phyloP scores from a whole-genome alignment of 495 filamentous ascomycete species.

The Evansstolkia leycettana region DNA sequence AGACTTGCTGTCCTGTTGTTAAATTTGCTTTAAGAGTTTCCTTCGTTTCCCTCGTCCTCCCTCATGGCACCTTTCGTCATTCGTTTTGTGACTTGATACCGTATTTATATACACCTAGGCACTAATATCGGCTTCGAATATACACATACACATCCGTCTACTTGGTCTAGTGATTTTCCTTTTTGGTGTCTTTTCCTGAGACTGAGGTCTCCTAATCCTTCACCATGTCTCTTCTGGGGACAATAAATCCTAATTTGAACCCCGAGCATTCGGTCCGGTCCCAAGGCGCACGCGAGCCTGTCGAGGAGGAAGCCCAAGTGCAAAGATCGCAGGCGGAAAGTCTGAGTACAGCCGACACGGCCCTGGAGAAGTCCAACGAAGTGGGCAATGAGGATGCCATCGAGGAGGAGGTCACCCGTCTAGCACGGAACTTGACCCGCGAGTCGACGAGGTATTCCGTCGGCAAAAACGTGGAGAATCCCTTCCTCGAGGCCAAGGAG shows the following conservation, averaged over 20 bases:
- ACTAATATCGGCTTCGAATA: too few species aligned
- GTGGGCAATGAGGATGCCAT: slow-evolving; percentile 17
- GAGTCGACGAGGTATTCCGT: slow-evolving; percentile 29
- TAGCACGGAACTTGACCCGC: slow-evolving; percentile 36
- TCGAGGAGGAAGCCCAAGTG: slow-evolving; percentile 1
- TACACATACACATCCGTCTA: too few species aligned
- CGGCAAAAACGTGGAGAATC: slow-evolving; percentile 24
- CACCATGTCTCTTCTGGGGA: slow-evolving; percentile 30
- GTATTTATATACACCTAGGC: background rate
- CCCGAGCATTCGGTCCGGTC: slow-evolving; percentile 8
- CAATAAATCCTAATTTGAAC: slow-evolving; percentile 22
- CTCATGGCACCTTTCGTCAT: too few species aligned
- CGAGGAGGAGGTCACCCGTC: slow-evolving; percentile 28
- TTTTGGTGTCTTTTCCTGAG: too few species aligned
- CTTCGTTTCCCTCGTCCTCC: too few species aligned
- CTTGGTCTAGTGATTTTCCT: too few species aligned
- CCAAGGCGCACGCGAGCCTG: slow-evolving; percentile 3
- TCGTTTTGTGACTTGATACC: too few species aligned
- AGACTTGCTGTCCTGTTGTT: too few species aligned
- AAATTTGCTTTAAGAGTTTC: too few species aligned
- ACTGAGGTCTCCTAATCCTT: background rate
- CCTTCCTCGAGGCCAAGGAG: slow-evolving; percentile 27
- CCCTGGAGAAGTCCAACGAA: slow-evolving; percentile 14
- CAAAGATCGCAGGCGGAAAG: slow-evolving; percentile 9
- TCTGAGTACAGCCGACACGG: slow-evolving; percentile 22